Conservation (phyloP, 768 basidiomycete genomes). For the Guyanaporus albipodus region DNA sequence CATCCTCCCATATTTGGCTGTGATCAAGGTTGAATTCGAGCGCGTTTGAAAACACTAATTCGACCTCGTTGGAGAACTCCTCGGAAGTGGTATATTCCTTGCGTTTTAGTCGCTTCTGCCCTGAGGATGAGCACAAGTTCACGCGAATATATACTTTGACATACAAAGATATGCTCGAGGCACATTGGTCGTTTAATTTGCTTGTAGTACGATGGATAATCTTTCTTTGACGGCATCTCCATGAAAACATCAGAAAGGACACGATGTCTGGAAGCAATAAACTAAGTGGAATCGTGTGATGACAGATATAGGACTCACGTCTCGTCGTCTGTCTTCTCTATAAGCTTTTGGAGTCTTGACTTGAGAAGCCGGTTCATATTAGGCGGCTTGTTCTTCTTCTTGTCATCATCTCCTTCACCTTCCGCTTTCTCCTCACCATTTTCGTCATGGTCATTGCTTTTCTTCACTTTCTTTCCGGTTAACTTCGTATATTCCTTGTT, state of each 20-base stretch:
- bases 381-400: conserved; percentile 49
- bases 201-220: conserved; percentile 78
- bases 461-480: conserved; percentile 40
- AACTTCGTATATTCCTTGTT: conserved; percentile 45
- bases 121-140: background rate
- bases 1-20: conserved; percentile 80
- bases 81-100: conserved; percentile 67
- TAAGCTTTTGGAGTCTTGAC: conserved; percentile 64
- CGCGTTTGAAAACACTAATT: conserved; percentile 88
- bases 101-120: conserved; percentile 74
- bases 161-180: conserved; percentile 70
- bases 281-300: background rate
- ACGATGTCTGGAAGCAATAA: conserved; percentile 48
- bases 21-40: conserved; percentile 85
- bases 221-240: conserved; percentile 76
- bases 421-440: conserved; percentile 39
- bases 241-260: conserved; percentile 72
- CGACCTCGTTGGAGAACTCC: conserved; percentile 82
- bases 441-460: conserved; percentile 36
- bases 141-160: conserved; percentile 27
- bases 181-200: conserved; percentile 76
- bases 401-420: conserved; percentile 45
- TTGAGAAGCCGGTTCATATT: conserved; percentile 68
- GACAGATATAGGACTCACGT: conserved; percentile 41
- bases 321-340: conserved; percentile 63